Base-by-base conservation (phyloP, 495 filamentous ascomycete species). In the Penicillium argentinense region DNA sequence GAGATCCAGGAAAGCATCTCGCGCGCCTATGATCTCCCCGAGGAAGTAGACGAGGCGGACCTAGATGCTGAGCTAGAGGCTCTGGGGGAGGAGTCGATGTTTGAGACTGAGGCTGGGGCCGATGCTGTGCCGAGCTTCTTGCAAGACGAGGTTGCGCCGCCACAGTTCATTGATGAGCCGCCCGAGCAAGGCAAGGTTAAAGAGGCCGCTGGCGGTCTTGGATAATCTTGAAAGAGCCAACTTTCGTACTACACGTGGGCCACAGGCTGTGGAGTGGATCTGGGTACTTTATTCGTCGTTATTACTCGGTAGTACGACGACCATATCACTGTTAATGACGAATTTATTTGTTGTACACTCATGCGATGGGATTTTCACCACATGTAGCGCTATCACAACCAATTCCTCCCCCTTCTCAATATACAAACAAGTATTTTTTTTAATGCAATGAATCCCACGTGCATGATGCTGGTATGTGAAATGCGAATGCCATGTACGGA, bases 1-100 rank as follows among this genome's bases (percentile, higher is more conserved):
- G 93, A 97, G 70, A 99, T 99, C 45, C 89, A 99, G 67, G 93
- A 99, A 73, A 91, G 85, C 47, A 88, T 99, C 41, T 89, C 87
- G 41, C 69, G 95, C 49, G 87, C 90, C 48, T 99, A 99, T 65
- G 93, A 97, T 64, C 75, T 98, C 17, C 93, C 93, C 1, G 93
- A 98, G 63, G 92, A 97, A 62, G 91, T 99, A 45, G 93, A 99
- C 71, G 95, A 99, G 81, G 86, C 87, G 2, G 93, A 99, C 71
- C 72, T 97, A 49, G 93, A 99, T 69, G 95, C 95, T 3, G 93
- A 98, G 72, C 72, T 98, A 54, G 93, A 99, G 73, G 89, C 91
- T 21, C 71, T 99, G 17, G 91, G 92, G 5, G 88, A 91, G 50
- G 93, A 99, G 71, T 83, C 86, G 11, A 86, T 96, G 72, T 75